phyloP scores from a whole-genome alignment of 768 basidiomycete genomes.

The Termitomyces heimii region DNA sequence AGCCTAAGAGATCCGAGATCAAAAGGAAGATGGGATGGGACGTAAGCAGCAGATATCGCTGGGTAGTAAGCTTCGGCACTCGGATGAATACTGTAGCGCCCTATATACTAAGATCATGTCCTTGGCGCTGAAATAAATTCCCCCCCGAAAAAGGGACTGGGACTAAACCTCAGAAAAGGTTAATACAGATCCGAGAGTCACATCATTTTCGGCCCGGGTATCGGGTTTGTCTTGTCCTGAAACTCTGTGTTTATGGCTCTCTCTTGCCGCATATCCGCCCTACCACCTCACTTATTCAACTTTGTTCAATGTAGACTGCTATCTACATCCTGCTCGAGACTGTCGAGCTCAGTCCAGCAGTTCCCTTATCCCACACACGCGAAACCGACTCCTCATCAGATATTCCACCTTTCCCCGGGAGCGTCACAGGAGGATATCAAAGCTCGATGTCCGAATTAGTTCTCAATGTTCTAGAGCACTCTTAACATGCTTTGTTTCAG shows the following conservation, averaged over 20 bases:
- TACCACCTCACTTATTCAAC: not conserved
- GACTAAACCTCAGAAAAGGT: too few relatives aligned
- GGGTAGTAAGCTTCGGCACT: too few relatives aligned
- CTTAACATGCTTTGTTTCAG: conserved; percentile 26
- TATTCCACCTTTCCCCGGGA: conserved; percentile 56
- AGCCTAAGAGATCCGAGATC: too few relatives aligned
- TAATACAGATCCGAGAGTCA: too few relatives aligned
- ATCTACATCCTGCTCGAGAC: conserved; percentile 2
- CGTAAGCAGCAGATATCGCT: too few relatives aligned
- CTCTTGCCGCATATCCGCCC: not conserved
- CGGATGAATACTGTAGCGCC: too few relatives aligned
- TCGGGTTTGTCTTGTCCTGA: not conserved
- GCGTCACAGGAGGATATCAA: conserved; percentile 62
- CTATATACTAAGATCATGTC: too few relatives aligned
- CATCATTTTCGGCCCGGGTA: not conserved
- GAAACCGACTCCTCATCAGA: conserved; percentile 62
- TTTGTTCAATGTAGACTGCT: conserved; percentile 4
- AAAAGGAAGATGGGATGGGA: too few relatives aligned
- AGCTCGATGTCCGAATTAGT: conserved; percentile 46
- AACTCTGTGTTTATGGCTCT: not conserved
- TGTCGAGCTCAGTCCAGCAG: conserved; percentile 2
- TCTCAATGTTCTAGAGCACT: not conserved
- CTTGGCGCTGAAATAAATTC: too few relatives aligned
- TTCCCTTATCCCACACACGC: conserved; percentile 49
- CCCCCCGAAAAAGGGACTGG: too few relatives aligned